Evolutionary conservation across 768 basidiomycete species (phyloP).

Genomic region (Epithele typhae): DNA sequence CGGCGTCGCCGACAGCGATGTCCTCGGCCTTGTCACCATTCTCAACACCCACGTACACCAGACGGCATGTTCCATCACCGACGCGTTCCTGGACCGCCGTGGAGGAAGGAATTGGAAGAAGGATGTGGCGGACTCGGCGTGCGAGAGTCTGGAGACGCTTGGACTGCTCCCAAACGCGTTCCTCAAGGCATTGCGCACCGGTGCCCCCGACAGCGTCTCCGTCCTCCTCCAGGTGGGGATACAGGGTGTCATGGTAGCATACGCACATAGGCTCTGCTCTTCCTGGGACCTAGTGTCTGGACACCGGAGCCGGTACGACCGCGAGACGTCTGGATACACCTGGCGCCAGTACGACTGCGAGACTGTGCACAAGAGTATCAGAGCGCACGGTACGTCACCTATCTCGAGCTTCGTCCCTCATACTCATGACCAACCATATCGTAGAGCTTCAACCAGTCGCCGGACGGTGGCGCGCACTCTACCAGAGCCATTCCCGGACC

Average conservation of each 20-base stretch:
- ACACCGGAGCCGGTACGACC: too few species aligned
- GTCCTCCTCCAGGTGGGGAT: constrained; percentile 12
- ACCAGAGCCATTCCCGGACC: neutral
- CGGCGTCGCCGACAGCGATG: constrained; percentile 40
- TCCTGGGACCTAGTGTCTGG: constrained; percentile 16
- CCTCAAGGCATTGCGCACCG: neutral
- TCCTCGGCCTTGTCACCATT: constrained; percentile 39
- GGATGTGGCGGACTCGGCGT: too few species aligned
- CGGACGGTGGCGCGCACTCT: constrained; percentile 13
- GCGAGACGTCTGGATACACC: neutral
- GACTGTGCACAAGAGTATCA: constrained; percentile 5
- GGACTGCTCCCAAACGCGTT: neutral
- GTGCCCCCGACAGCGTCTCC: neutral
- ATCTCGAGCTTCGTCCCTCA: too few species aligned
- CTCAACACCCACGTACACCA: constrained; percentile 48
- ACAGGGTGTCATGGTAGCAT: constrained; percentile 2
- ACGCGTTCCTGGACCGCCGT: constrained; percentile 28
- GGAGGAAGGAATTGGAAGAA: too few species aligned
- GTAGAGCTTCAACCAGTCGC: constrained; percentile 12
- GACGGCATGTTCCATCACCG: constrained; percentile 44
- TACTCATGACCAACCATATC: too few species aligned
- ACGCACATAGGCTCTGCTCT: constrained; percentile 1
- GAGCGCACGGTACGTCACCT: neutral
- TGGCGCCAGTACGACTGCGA: neutral
- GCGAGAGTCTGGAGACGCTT: too few species aligned